Evolutionary conservation across 345 rosid species (phyloP), one percentile per base, ranked within the genome.

Genomic region (Linum lewisii): DNA sequence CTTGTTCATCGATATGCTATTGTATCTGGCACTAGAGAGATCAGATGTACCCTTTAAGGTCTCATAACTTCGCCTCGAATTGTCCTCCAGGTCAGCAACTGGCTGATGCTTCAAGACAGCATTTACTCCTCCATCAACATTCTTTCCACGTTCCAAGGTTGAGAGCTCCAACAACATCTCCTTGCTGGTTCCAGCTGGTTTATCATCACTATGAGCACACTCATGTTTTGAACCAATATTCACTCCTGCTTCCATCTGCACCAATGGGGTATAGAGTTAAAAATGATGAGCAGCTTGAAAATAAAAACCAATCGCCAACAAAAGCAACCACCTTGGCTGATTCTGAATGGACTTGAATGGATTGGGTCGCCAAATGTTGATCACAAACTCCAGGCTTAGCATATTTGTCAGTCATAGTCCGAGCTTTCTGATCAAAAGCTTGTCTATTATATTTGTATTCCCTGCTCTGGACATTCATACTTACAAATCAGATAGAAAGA

Each of bases 401-500:
- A 76, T 72, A 77, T 68, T 79, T 83, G 70, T 80, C 77, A 3
- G 92, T 83, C 90, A 87, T 80, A 16, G 76, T 76, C 51, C 79
- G 61, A 5, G 95, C 97, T 63, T 84, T 87, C 36, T 58, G 80
- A 53, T 87, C 84, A 66, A 90, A 90, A 60, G 68, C 71, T 69
- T 80, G 90, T 70, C 87, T 73, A 65, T 83, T 85, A 71, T 90
- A 83, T 67, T 90, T 90, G 70, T 80, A 84, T 66, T 90, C 95
- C 74, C 72, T 75, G 68, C 95, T 90, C 93, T 87, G 84, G 63
- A 70, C 63, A 65, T 49, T 62, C 58, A 74, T 11, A 16, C 51
- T 64, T 36, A 44, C 42, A 68, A n/a, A 57, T 57, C 63, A 75
- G 15, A 19, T 32, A 60, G 21, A 15, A 10, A 10, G 22, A 2